Evolutionary conservation across 176 grass and related monocot genomes (phyloP).

Genomic region (Typha latifolia): DNA sequence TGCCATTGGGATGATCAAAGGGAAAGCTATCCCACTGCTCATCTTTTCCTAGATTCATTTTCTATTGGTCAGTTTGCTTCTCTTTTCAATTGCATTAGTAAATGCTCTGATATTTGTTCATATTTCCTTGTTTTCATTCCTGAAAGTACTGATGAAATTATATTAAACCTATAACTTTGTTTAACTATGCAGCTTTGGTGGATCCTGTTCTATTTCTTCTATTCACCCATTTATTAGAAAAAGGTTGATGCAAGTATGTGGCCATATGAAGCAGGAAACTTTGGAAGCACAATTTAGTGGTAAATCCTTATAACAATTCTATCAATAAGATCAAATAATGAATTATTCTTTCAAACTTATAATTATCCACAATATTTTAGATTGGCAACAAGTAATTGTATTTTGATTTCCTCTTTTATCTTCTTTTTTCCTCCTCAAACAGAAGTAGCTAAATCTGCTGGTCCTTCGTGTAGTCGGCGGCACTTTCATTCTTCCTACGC

Average conservation of each 20-base stretch:
- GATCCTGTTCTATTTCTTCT: conserved; percentile 41
- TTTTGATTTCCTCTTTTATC: conserved; percentile 11
- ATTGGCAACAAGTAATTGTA: conserved; percentile 7
- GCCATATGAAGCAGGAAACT: conserved; percentile 34
- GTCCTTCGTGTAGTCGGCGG: conserved; percentile 19
- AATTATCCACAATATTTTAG: conserved; percentile 5
- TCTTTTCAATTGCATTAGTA: neutral
- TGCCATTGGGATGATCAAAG: too few relatives aligned
- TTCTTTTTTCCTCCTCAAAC: conserved; percentile 7
- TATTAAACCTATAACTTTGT: neutral
- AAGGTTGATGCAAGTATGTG: conserved; percentile 45
- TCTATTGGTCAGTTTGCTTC: too few relatives aligned
- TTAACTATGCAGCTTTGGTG: conserved; percentile 39
- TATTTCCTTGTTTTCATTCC: neutral
- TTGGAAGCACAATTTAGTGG: conserved; percentile 30
- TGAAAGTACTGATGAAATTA: neutral
- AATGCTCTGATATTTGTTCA: neutral
- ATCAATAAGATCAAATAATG: neutral
- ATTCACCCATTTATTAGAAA: conserved; percentile 75
- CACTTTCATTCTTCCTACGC: neutral
- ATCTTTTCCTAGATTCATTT: too few relatives aligned
- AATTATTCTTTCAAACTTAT: conserved; percentile 7
- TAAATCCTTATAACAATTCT: conserved; percentile 34
- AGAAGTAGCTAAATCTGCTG: conserved; percentile 20
- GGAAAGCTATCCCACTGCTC: too few relatives aligned